Evolutionary conservation across 106 monocot genomes (phyloP), one percentile per base, ranked within the genome.

Genomic region (Dendrobium officinale): DNA sequence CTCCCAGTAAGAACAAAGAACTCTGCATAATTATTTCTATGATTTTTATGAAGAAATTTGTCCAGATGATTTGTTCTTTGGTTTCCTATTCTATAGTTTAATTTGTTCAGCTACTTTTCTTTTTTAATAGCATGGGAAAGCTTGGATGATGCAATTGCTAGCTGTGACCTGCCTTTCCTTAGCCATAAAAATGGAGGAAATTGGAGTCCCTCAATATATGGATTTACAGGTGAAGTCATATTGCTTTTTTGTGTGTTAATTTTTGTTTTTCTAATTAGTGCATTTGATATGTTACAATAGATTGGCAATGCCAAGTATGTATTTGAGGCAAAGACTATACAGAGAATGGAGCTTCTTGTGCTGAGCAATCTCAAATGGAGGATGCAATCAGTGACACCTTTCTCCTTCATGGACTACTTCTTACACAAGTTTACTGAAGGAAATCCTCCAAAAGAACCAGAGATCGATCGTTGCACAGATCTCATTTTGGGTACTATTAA

Each of bases 151-250:
- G 24, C 93, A 91, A 75, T 83, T 94, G 45, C 81, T 91, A 20
- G 86, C 91, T 44, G 91, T 94, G 80, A 87, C 91, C 48, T 94
- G 93, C 80, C 78, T 94, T 78, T 94, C 93, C 29, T 81, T 94
- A 54, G 91, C 91, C 59, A 84, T 86, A 64, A 94, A 94, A 75
- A 91, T 94, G 91, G 93, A 94, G 77, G 93, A 94, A 77, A 83
- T 83, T 79, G 86, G 85, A 40, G 86, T 89, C 18, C 91, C 88
- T 31, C 33, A 81, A 37, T 81, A 86, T 78, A 77, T 88, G 54
- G 88, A 92, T 78, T 85, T 90, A 75, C 92, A 92, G 92, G 92
- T 92, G 80, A 75, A 64, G 64, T 7, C 6, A 66, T 43, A 13
- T 70, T 70, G 0, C 24, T 70, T 67, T 16, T 4, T 9, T 41